These are phyloP conservation scores for Aspergillus steynii DNA, from an alignment of 495 filamentous ascomycete species.

Conservation along the genomic window DNA sequence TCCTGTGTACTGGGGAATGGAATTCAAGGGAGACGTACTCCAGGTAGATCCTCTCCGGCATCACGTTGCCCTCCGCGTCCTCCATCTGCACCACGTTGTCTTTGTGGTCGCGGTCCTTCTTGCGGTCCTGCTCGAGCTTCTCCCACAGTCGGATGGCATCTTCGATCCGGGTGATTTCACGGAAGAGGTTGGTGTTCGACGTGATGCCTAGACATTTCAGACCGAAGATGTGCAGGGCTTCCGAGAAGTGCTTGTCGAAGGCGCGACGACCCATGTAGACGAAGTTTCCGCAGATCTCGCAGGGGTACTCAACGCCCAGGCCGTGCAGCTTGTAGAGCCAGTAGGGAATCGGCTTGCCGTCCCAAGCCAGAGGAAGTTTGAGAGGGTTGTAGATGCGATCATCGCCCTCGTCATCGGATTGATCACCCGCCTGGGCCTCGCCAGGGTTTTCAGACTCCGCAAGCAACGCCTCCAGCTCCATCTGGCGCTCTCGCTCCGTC, in stretches of 20 bases:
- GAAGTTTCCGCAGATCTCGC: slow-evolving; percentile 96
- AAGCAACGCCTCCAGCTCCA: slow-evolving; percentile 86
- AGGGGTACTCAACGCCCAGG: slow-evolving; percentile 89
- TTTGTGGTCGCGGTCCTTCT: slow-evolving; percentile 68
- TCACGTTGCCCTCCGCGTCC: slow-evolving; percentile 94
- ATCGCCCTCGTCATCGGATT: slow-evolving; percentile 64
- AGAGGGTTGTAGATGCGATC: slow-evolving; percentile 95
- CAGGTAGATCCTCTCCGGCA: slow-evolving; percentile 96
- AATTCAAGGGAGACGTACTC: slow-evolving; percentile 52
- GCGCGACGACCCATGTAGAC: slow-evolving; percentile 95
- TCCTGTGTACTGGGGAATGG: background rate
- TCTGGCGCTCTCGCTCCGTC: slow-evolving; percentile 91
- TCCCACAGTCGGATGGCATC: slow-evolving; percentile 89
- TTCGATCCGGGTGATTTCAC: slow-evolving; percentile 90
- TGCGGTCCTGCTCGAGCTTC: slow-evolving; percentile 85
- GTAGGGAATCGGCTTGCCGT: slow-evolving; percentile 97
- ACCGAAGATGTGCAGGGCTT: slow-evolving; percentile 87
- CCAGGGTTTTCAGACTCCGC: slow-evolving; percentile 53
- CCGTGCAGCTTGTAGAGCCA: slow-evolving; percentile 98
- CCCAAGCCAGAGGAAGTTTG: slow-evolving; percentile 94
- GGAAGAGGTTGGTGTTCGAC: slow-evolving; percentile 80
- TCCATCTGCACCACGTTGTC: slow-evolving; percentile 97
- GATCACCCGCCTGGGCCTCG: slow-evolving; percentile 55
- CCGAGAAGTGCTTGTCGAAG: slow-evolving; percentile 98
- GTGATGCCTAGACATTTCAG: slow-evolving; percentile 92